These are phyloP conservation scores for Suillus subalutaceus DNA, from an alignment of 768 basidiomycete species.

Conservation along the genomic window DNA sequence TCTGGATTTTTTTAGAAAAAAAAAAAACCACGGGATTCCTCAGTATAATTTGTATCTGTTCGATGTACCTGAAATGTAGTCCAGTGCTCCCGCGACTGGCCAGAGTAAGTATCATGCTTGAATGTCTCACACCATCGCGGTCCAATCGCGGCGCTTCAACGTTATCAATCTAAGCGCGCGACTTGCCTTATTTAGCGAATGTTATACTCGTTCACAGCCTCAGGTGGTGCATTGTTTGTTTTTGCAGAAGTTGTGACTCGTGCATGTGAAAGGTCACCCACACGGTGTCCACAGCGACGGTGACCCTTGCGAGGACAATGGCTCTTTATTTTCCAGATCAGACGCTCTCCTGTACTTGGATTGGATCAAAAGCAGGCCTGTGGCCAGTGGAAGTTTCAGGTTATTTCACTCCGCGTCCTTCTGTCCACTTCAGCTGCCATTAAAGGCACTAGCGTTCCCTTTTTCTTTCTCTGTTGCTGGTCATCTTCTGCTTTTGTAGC, in stretches of 20 bases:
- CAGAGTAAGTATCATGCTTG: neutral
- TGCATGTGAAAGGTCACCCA: constrained; percentile 11
- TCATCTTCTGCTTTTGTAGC: constrained; percentile 13
- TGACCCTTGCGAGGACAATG: constrained; percentile 26
- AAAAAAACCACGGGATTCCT: too few relatives aligned
- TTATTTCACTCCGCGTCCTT: neutral
- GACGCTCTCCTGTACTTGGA: neutral
- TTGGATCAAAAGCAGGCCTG: neutral
- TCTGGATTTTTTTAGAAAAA: too few relatives aligned
- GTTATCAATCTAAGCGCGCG: neutral
- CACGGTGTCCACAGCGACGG: constrained; percentile 10
- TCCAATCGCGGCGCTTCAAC: neutral
- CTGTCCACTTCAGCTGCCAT: constrained; percentile 6
- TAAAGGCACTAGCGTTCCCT: neutral
- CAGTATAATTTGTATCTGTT: too few relatives aligned
- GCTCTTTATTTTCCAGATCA: constrained; percentile 25
- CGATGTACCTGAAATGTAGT: too few relatives aligned
- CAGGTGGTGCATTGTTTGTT: neutral
- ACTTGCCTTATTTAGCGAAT: constrained; percentile 20
- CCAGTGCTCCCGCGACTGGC: too few relatives aligned
- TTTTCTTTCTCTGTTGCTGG: constrained; percentile 27
- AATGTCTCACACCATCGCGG: neutral
- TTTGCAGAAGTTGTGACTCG: neutral
- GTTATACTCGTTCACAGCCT: constrained; percentile 8
- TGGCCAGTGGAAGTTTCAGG: neutral